phyloP scores from a whole-genome alignment of 75 land plant genomes.

The Adiantum capillusveneris region DNA sequence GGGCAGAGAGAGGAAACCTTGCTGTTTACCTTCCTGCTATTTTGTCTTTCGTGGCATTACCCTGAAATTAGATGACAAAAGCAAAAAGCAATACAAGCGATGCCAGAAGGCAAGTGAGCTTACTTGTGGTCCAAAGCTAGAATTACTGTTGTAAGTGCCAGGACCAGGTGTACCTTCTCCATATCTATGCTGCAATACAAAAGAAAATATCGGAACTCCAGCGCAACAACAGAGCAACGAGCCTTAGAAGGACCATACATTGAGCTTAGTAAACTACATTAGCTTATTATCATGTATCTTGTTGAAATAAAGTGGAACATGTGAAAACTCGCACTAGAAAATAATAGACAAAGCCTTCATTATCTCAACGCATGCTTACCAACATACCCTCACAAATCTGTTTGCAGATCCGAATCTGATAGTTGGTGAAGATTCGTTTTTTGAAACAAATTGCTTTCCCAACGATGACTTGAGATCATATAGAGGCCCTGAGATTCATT shows the following conservation, averaged over 20 bases:
- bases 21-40: too few species aligned
- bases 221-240: not conserved
- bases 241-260: not conserved
- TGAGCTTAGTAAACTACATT: not conserved
- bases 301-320: not conserved
- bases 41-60: too few species aligned
- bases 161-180: conserved; percentile 18
- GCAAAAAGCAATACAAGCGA: too few species aligned
- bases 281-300: not conserved
- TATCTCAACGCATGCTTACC: conserved; percentile 5
- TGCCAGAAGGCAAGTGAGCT: not conserved
- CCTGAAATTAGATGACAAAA: too few species aligned
- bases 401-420: conserved; percentile 18
- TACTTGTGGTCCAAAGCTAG: conserved; percentile 24
- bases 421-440: conserved; percentile 19
- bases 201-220: not conserved
- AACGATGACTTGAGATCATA: conserved; percentile 19
- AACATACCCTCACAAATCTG: conserved; percentile 18
- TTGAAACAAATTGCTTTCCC: conserved; percentile 20
- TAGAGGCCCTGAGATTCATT: conserved; percentile 14
- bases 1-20: too few species aligned
- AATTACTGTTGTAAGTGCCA: conserved; percentile 13
- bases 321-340: too few species aligned
- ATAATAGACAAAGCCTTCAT: too few species aligned
- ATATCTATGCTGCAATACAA: conserved; percentile 14